phyloP scores from a whole-genome alignment of 1,284 basidiomycete genomes.

The Naganishia cerealis region DNA sequence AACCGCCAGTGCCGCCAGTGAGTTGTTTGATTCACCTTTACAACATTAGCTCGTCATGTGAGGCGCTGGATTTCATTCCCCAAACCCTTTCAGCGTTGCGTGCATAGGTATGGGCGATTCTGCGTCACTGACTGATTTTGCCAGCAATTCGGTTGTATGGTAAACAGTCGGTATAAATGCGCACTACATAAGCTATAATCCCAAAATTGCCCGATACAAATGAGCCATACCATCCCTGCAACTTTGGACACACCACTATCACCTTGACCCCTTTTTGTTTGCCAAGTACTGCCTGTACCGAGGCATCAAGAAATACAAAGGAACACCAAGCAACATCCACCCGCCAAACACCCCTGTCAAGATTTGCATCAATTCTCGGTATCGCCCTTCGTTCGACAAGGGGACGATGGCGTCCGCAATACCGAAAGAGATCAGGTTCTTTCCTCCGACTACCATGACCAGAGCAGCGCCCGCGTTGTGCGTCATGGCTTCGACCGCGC shows the following conservation, averaged over 20 bases:
- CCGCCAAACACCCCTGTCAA: constrained; percentile 14
- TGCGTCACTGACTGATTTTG: too few relatives aligned
- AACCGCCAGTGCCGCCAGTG: too few relatives aligned
- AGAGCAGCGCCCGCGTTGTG: constrained; percentile 30
- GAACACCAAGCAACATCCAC: constrained; percentile 26
- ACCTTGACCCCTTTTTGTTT: constrained; percentile 2
- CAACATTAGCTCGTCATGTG: too few relatives aligned
- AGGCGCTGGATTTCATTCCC: too few relatives aligned
- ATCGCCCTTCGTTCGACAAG: constrained; percentile 15
- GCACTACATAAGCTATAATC: too few relatives aligned
- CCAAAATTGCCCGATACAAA: too few relatives aligned
- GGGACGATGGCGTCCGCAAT: constrained; percentile 25
- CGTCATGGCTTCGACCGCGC: constrained; percentile 29
- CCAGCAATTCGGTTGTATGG: too few relatives aligned
- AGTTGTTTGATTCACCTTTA: too few relatives aligned
- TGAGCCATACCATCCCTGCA: too few relatives aligned
- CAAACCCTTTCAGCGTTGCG: too few relatives aligned
- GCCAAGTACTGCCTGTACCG: constrained; percentile 24
- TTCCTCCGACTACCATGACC: constrained; percentile 31
- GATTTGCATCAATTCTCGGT: constrained; percentile 15
- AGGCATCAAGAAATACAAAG: constrained; percentile 27
- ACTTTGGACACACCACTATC: not conserved
- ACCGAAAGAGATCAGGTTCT: constrained; percentile 30
- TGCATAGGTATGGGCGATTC: too few relatives aligned
- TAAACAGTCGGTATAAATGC: too few relatives aligned